phyloP scores from a whole-genome alignment of 495 filamentous ascomycete genomes.

The Podospora tetraspora region DNA sequence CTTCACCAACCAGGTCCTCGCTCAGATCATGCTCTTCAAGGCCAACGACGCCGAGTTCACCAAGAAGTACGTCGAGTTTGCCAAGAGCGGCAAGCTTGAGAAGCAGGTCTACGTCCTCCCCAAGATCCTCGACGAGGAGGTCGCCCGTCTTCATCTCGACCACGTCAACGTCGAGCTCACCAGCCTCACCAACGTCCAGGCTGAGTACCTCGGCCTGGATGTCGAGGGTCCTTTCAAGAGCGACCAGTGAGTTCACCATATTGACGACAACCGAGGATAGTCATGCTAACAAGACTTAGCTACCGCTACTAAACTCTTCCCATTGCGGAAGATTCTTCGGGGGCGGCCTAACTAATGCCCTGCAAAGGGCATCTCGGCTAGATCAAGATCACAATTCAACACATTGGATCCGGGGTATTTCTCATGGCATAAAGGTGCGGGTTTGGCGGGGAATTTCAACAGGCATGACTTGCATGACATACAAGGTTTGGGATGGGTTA shows the following conservation, averaged over 20 bases:
- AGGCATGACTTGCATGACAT: slow-evolving; percentile 46
- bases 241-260: slow-evolving; percentile 54
- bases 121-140: slow-evolving; percentile 98
- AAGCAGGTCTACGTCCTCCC: slow-evolving; percentile 94
- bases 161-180: slow-evolving; percentile 95
- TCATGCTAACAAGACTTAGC: slow-evolving; percentile 37
- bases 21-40: slow-evolving; percentile 98
- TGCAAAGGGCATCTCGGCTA: slow-evolving; percentile 4
- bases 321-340: not conserved
- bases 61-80: slow-evolving; percentile 93
- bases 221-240: slow-evolving; percentile 90
- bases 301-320: slow-evolving; percentile 52
- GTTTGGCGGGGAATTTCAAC: slow-evolving; percentile 39
- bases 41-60: slow-evolving; percentile 79
- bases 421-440: slow-evolving; percentile 22
- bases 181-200: slow-evolving; percentile 75
- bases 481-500: slow-evolving; percentile 37
- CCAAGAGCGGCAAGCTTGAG: slow-evolving; percentile 77
- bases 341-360: slow-evolving; percentile 12
- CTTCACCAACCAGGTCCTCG: slow-evolving; percentile 99
- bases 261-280: not conserved
- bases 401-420: slow-evolving; percentile 23
- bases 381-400: slow-evolving; percentile 27
- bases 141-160: slow-evolving; percentile 83
- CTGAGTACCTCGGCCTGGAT: slow-evolving; percentile 85